Evolutionary conservation across 352 stramenopile species (phyloP), one percentile per base, ranked within the genome.

Genomic region (Pythium diclinum): DNA sequence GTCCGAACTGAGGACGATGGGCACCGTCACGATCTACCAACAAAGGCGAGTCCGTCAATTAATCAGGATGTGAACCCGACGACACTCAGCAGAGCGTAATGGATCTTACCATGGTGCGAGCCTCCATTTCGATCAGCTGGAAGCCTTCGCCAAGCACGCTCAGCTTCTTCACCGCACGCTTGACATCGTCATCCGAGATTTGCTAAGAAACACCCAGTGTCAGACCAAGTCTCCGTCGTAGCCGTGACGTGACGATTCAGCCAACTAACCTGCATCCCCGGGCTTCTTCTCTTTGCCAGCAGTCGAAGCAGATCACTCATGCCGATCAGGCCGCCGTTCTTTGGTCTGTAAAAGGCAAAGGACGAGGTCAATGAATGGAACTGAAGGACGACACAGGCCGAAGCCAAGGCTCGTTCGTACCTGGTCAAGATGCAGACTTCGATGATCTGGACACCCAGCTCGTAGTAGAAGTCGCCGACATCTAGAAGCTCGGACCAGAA

Each of bases 391-490:
- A 36, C 38, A 11, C 30, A 56, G 2, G 5, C 23, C 21, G 32
- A 21, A 19, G 36, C 36, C 36, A 16, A 30, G 25, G 25, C 25
- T 28, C 13, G 32, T 23, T 48, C 56, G 47, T 74, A 87, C 69
- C 93, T 68, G 38, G 94, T 99, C 16, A 97, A 79, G 64, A 99
- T 95, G 69, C 97, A 98, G 34, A 99, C 90, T 70, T 99, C 96
- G 38, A 98, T 97, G 65, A 99, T 98, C 75, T 99, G 98, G 25
- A 99, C 94, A 6, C 94, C 92, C n/a, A 99, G 78, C 71, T 99
- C 97, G 76, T 99, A 99, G 82, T 99, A 99, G 73, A 99, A 99
- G 63, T 99, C 96, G 11, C 97, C 97, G 46, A 99, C 95, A 23
- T 98, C 97, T 11, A 99, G 83, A 19, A 98, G 68, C 71, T 97